A percentile compares a stretch with the other conserved stretches of the same genome.
These are phyloP conservation scores for Blastocystis sp. DNA, from an alignment of 352 stramenopile genomes.

Conservation along the genomic window DNA sequence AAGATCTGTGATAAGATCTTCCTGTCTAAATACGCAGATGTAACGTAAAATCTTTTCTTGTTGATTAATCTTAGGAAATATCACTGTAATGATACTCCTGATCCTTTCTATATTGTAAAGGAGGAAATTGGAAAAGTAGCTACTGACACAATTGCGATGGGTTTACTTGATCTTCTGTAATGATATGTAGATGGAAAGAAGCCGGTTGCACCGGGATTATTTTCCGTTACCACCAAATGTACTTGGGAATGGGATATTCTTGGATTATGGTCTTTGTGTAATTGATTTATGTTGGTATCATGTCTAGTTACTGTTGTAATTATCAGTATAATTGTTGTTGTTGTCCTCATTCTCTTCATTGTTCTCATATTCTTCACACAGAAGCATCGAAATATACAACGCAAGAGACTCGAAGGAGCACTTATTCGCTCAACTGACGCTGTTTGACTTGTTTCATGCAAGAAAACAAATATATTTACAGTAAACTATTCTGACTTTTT, in stretches of 20 bases:
- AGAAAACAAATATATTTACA: too few relatives aligned
- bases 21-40: not conserved
- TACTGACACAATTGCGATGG: not conserved
- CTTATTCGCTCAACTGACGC: too few relatives aligned
- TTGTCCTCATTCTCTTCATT: not conserved
- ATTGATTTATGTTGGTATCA: not conserved
- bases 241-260: not conserved
- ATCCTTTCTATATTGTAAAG: not conserved
- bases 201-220: not conserved
- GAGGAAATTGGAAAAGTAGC: not conserved
- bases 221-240: not conserved
- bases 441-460: too few relatives aligned
- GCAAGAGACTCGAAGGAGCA: not conserved
- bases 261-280: not conserved
- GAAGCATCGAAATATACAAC: not conserved
- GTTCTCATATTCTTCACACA: not conserved
- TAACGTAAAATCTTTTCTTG: not conserved
- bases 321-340: not conserved
- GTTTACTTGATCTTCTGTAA: not conserved
- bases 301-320: not conserved
- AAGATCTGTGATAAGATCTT: not conserved
- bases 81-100: not conserved
- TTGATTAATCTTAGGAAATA: not conserved
- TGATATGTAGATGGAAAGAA: not conserved
- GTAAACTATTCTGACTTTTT: too few relatives aligned